A percentile compares a stretch with the other conserved stretches of the same genome.
Conservation (phyloP, 2,329 filamentous ascomycete species). For the Pleurostoma richardsiae region DNA sequence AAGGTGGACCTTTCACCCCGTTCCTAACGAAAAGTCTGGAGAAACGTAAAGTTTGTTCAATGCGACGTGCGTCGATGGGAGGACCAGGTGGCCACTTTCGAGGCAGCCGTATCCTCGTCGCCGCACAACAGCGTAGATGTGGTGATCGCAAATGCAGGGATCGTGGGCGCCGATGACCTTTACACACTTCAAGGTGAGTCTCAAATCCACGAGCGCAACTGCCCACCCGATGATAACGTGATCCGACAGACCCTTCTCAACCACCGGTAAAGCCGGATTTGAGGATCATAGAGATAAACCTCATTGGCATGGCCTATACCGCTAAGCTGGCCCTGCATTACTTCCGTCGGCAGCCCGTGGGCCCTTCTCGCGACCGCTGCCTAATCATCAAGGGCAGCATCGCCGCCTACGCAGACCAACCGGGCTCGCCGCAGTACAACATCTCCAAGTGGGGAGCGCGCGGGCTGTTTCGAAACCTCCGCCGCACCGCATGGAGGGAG, state of each 20-base stretch:
- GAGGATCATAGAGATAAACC: slow-evolving; percentile 33
- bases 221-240: too few species aligned
- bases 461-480: too few species aligned
- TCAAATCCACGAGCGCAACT: background rate
- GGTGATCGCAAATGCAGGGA: slow-evolving; percentile 43
- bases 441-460: too few species aligned
- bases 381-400: slow-evolving; percentile 44
- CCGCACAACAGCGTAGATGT: slow-evolving; percentile 34
- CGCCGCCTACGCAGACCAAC: slow-evolving; percentile 41
- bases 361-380: slow-evolving; percentile 33
- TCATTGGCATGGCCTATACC: slow-evolving; percentile 36
- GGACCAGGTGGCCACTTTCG: slow-evolving; percentile 33
- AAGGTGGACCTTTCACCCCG: too few species aligned
- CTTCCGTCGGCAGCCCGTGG: slow-evolving; percentile 33
- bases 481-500: too few species aligned
- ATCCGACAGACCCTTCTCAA: slow-evolving; percentile 11
- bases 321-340: slow-evolving; percentile 40
- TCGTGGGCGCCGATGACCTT: slow-evolving; percentile 30
- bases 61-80: slow-evolving; percentile 38
- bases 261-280: slow-evolving; percentile 31
- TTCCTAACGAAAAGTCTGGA: too few species aligned
- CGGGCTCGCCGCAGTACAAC: too few species aligned
- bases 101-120: slow-evolving; percentile 27
- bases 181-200: slow-evolving; percentile 29
- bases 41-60: slow-evolving; percentile 27